Evolutionary conservation across 192 early-diverging fungal genomes (phyloP).

Genomic region (Pilaira anomala): DNA sequence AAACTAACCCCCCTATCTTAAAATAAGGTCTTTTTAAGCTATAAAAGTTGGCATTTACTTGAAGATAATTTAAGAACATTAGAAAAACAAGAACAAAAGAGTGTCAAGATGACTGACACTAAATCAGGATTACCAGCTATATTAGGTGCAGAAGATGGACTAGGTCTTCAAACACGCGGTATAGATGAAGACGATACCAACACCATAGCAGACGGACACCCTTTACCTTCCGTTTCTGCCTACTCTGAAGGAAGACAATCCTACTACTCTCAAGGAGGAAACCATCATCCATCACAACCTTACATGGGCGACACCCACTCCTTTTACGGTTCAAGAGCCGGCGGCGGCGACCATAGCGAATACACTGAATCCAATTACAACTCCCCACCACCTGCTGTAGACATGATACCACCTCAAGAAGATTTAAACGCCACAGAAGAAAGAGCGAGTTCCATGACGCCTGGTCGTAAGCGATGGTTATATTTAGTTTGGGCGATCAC

Average conservation of each 20-base stretch:
- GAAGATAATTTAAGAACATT: constrained; percentile 74
- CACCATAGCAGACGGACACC: neutral
- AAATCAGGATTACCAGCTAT: too few relatives aligned
- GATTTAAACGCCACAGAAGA: constrained; percentile 34
- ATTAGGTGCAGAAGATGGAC: neutral
- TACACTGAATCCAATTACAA: constrained; percentile 21
- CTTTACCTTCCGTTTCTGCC: neutral
- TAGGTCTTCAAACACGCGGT: too few relatives aligned
- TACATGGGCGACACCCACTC: too few relatives aligned
- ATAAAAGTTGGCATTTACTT: constrained; percentile 73
- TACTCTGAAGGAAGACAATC: constrained; percentile 23
- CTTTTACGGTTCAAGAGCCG: too few relatives aligned
- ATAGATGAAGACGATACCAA: neutral
- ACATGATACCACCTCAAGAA: neutral
- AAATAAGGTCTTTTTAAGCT: constrained; percentile 65
- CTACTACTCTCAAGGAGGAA: constrained; percentile 13
- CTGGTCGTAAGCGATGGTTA: constrained; percentile 77
- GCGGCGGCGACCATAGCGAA: neutral
- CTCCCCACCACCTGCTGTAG: neutral
- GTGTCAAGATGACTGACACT: constrained; percentile 32
- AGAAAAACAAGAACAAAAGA: constrained; percentile 58
- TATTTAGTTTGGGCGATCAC: constrained; percentile 70
- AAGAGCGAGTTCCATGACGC: constrained; percentile 48
- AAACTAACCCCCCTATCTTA: neutral
- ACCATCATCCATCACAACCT: neutral